These are phyloP conservation scores for Epichloe sylvatica DNA, from an alignment of 2,329 filamentous ascomycete genomes.

Conservation along the genomic window DNA sequence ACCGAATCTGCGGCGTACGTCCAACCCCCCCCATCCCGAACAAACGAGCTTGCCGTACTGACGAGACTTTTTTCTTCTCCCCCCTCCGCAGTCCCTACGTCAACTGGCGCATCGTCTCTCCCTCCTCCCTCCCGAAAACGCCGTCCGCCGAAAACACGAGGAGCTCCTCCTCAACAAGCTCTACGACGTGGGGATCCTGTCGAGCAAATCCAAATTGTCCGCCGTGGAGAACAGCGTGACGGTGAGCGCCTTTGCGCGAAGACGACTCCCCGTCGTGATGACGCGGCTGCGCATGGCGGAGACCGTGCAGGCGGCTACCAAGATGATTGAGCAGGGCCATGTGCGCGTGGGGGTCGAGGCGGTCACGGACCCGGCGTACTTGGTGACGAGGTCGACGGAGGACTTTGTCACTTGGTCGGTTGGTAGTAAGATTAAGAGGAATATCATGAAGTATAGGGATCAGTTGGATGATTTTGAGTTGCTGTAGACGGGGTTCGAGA, in stretches of 20 bases:
- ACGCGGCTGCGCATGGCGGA: slow-evolving; percentile 83
- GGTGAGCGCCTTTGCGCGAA: slow-evolving; percentile 74
- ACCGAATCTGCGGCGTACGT: slow-evolving; percentile 53
- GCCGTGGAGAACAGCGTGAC: slow-evolving; percentile 80
- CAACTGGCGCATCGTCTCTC: slow-evolving; percentile 82
- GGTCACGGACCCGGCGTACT: slow-evolving; percentile 75
- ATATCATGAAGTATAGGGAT: slow-evolving; percentile 88
- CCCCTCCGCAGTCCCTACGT: slow-evolving; percentile 51
- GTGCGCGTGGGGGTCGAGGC: slow-evolving; percentile 84
- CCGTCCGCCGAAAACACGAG: slow-evolving; percentile 72
- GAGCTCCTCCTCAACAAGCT: slow-evolving; percentile 80
- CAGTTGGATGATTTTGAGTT: slow-evolving; percentile 94
- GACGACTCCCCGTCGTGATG: slow-evolving; percentile 82
- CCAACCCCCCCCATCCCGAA: slow-evolving; percentile 1
- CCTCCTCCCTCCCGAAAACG: slow-evolving; percentile 64
- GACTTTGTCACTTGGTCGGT: slow-evolving; percentile 96
- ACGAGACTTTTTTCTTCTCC: background rate
- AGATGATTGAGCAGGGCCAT: slow-evolving; percentile 88
- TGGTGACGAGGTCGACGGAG: slow-evolving; percentile 82
- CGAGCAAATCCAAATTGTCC: slow-evolving; percentile 60
- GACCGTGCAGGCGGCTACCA: slow-evolving; percentile 69
- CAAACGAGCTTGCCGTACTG: background rate
- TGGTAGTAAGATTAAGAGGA: slow-evolving; percentile 92
- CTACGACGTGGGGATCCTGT: slow-evolving; percentile 79
- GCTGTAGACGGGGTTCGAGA: slow-evolving; percentile 34